These are phyloP conservation scores for Neospermospora avenae DNA, from an alignment of 2,329 filamentous ascomycete species.

Conservation along the genomic window DNA sequence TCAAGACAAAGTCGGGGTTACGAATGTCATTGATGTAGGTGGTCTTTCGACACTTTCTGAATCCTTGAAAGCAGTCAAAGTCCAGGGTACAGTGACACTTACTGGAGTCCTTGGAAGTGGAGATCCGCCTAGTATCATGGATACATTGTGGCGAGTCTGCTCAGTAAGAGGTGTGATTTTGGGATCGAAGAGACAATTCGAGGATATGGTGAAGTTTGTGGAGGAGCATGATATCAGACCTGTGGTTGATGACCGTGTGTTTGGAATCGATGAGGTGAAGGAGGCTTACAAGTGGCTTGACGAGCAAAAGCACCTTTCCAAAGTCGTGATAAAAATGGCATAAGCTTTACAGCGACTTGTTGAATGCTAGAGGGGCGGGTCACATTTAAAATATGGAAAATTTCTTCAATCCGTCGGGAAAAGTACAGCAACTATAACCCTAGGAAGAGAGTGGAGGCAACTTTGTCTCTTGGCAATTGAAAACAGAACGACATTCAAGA, in stretches of 20 bases:
- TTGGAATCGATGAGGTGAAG: conserved; percentile 41
- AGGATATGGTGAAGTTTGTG: conserved; percentile 39
- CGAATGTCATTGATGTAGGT: conserved; percentile 53
- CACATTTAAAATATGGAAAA: too few species aligned
- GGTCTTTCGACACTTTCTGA: conserved; percentile 58
- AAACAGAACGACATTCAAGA: too few species aligned
- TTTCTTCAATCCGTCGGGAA: too few species aligned
- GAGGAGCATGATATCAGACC: conserved; percentile 43
- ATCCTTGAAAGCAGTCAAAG: conserved; percentile 47
- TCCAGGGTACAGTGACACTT: conserved; percentile 38
- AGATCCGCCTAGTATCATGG: not conserved
- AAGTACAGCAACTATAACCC: too few species aligned
- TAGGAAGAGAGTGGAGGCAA: too few species aligned
- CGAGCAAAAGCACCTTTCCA: conserved; percentile 46
- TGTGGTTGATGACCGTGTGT: conserved; percentile 42
- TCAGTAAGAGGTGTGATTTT: conserved; percentile 44
- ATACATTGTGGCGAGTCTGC: conserved; percentile 8
- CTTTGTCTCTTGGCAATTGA: too few species aligned
- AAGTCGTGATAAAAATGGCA: conserved; percentile 33
- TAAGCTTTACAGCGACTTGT: not conserved
- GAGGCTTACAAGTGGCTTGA: conserved; percentile 46
- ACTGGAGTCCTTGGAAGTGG: conserved; percentile 31
- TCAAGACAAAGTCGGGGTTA: conserved; percentile 34
- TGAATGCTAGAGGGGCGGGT: too few species aligned
- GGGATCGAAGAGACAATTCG: conserved; percentile 43